These are phyloP conservation scores for Corymbia maculata DNA, from an alignment of 345 rosid species.

Conservation along the genomic window DNA sequence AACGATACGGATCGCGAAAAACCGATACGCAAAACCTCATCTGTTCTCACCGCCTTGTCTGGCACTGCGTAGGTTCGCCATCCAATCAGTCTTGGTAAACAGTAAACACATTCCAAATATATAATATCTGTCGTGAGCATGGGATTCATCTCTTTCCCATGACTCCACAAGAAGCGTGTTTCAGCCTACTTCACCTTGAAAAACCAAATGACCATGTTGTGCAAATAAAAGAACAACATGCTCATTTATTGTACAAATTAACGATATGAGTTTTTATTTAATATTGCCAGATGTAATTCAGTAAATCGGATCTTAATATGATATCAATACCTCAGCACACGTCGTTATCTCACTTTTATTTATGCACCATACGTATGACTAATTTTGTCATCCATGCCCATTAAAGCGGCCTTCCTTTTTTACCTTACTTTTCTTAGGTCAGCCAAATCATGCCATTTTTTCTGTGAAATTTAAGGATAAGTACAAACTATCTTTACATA, in stretches of 20 bases:
- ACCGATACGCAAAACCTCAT: not conserved
- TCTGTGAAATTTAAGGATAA: not conserved
- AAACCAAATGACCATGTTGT: not conserved
- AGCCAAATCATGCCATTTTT: not conserved
- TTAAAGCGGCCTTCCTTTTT: not conserved
- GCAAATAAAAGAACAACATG: not conserved
- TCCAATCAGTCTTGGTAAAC: not conserved
- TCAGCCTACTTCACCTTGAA: not conserved
- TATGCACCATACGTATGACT: fast-evolving
- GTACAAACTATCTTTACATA: not conserved
- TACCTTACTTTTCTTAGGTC: not conserved
- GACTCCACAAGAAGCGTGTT: not conserved
- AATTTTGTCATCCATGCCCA: not conserved
- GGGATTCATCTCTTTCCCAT: not conserved
- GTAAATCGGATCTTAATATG: not conserved
- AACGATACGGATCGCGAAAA: not conserved
- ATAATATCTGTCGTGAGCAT: not conserved
- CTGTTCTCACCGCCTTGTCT: not conserved
- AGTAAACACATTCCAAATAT: not conserved
- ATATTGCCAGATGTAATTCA: not conserved
- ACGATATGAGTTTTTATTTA: not conserved
- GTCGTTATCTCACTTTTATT: not conserved
- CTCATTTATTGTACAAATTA: not conserved
- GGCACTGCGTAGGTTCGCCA: not conserved
- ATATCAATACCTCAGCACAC: not conserved